Evolutionary conservation across 345 rosid genomes (phyloP).

Genomic region (Hibiscus mutabilis): DNA sequence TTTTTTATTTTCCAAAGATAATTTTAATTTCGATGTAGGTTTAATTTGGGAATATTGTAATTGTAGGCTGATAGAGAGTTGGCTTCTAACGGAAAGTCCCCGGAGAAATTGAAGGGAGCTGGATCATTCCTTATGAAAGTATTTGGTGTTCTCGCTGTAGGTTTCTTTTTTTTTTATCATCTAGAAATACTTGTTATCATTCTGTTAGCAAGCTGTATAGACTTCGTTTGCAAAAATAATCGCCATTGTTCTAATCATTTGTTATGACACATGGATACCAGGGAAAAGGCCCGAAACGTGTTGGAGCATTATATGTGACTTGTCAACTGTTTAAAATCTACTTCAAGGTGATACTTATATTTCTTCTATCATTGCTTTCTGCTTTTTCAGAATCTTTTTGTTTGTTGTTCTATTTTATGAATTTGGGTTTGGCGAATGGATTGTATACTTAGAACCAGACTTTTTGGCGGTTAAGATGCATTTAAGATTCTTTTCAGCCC

Average conservation of each 20-base stretch:
- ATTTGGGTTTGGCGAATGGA: not conserved
- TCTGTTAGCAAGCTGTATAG: slow-evolving; percentile 7
- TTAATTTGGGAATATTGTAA: slow-evolving; percentile 9
- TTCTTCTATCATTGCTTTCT: not conserved
- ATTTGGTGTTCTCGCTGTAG: slow-evolving; percentile 93
- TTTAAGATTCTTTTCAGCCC: not conserved
- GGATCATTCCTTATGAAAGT: slow-evolving; percentile 96
- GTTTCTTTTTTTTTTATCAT: slow-evolving; percentile 26
- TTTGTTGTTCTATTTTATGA: not conserved
- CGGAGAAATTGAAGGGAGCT: slow-evolving; percentile 89
- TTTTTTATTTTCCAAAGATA: not conserved
- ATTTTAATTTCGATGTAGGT: not conserved
- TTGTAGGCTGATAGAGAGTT: slow-evolving; percentile 81
- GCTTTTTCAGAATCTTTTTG: not conserved
- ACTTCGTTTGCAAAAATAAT: too few relatives aligned
- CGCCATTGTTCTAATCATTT: slow-evolving; percentile 8
- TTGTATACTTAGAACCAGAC: not conserved
- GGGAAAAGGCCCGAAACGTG: slow-evolving; percentile 96
- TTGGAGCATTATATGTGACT: slow-evolving; percentile 90
- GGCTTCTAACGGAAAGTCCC: slow-evolving; percentile 73
- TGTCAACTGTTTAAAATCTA: slow-evolving; percentile 92
- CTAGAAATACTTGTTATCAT: not conserved
- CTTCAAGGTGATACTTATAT: slow-evolving; percentile 57
- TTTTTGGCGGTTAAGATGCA: not conserved
- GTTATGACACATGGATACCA: slow-evolving; percentile 21